These are phyloP conservation scores for Apiospora arundinis DNA, from an alignment of 2,329 filamentous ascomycete species.

Conservation along the genomic window DNA sequence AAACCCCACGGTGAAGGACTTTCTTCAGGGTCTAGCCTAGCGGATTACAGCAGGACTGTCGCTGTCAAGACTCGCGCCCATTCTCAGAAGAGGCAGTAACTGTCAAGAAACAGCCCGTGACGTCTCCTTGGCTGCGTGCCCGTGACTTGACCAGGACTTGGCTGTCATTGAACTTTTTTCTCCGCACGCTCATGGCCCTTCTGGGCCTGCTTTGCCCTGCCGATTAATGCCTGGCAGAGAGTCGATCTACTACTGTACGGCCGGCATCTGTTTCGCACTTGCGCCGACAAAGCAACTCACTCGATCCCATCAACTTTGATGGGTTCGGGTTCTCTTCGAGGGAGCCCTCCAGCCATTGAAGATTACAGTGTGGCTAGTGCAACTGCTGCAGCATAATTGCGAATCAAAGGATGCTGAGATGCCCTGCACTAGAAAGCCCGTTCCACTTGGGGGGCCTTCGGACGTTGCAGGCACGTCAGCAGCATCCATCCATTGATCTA, in stretches of 20 bases:
- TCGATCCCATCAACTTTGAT: conserved; percentile 26
- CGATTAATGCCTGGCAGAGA: not conserved
- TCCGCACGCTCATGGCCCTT: conserved; percentile 11
- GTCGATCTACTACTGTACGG: conserved; percentile 2
- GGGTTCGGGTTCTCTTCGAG: conserved; percentile 24
- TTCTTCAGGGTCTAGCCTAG: conserved; percentile 19
- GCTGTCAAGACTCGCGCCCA: not conserved
- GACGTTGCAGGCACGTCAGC: conserved; percentile 37
- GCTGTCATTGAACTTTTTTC: conserved; percentile 16
- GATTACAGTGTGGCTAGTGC: conserved; percentile 33
- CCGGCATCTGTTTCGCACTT: conserved; percentile 18
- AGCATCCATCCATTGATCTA: conserved; percentile 18
- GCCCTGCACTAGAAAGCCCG: conserved; percentile 28
- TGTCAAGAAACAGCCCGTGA: conserved; percentile 13
- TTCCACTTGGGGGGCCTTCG: conserved; percentile 30
- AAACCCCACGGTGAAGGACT: not conserved
- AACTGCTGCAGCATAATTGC: conserved; percentile 29
- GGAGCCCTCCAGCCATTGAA: conserved; percentile 26
- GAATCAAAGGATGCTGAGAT: conserved; percentile 32
- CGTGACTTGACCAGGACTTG: conserved; percentile 1
- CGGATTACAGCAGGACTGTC: not conserved
- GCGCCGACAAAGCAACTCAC: conserved; percentile 12
- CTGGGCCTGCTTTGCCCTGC: not conserved
- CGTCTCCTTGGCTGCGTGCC: conserved; percentile 4
- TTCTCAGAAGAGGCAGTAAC: conserved; percentile 9